These are phyloP conservation scores for Phytophthora uliginosa DNA, from an alignment of 352 stramenopile species.

Conservation along the genomic window DNA sequence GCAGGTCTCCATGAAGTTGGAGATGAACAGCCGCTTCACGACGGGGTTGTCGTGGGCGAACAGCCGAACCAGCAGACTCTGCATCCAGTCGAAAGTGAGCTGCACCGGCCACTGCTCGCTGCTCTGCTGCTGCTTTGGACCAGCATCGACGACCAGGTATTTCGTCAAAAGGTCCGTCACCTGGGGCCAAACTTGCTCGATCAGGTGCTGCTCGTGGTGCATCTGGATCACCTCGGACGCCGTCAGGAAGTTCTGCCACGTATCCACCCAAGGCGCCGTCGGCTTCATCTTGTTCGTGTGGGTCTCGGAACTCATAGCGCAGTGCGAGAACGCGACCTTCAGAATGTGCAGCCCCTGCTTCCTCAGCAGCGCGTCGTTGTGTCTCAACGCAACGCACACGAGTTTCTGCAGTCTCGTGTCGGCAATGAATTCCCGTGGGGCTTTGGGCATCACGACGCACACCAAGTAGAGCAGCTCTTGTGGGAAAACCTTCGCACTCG, in stretches of 20 bases:
- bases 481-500: slow-evolving; percentile 29
- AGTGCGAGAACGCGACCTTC: slow-evolving; percentile 73
- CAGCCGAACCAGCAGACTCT: slow-evolving; percentile 74
- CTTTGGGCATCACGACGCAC: slow-evolving; percentile 63
- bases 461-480: slow-evolving; percentile 73
- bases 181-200: slow-evolving; percentile 89
- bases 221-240: slow-evolving; percentile 87
- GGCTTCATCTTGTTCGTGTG: slow-evolving; percentile 6
- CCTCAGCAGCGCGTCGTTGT: slow-evolving; percentile 63
- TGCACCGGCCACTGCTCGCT: slow-evolving; percentile 54
- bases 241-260: slow-evolving; percentile 79
- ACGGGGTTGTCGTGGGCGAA: slow-evolving; percentile 85
- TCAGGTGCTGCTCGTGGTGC: slow-evolving; percentile 84
- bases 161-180: slow-evolving; percentile 61
- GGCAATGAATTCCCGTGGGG: slow-evolving; percentile 49
- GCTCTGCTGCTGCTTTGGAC: slow-evolving; percentile 1
- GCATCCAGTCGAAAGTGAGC: slow-evolving; percentile 82
- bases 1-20: slow-evolving; percentile 70
- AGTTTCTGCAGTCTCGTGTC: slow-evolving; percentile 53
- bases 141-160: slow-evolving; percentile 38
- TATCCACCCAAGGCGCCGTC: slow-evolving; percentile 22
- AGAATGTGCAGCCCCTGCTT: slow-evolving; percentile 81
- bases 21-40: slow-evolving; percentile 79
- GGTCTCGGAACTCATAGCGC: slow-evolving; percentile 28
- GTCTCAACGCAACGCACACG: slow-evolving; percentile 61